phyloP scores from a whole-genome alignment of 164 flowering plant species.

The Liquidambar formosana region DNA sequence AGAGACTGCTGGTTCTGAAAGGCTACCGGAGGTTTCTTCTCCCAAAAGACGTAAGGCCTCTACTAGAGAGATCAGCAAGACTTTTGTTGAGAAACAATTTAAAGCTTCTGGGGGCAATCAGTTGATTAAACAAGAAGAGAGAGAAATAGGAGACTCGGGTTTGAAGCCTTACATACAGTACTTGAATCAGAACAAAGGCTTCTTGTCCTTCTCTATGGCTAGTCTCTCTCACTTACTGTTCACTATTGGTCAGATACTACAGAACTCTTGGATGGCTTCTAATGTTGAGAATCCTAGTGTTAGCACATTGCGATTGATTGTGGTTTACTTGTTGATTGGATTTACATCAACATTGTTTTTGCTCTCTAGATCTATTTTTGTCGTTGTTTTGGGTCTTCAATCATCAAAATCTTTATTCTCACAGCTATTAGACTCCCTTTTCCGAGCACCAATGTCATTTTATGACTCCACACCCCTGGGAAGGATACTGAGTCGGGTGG shows the following conservation, averaged over 20 bases:
- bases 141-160: constrained; percentile 38
- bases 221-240: constrained; percentile 26
- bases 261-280: constrained; percentile 51
- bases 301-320: constrained; percentile 23
- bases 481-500: constrained; percentile 50
- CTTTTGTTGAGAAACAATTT: constrained; percentile 16
- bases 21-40: constrained; percentile 24
- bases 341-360: constrained; percentile 18
- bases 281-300: constrained; percentile 35
- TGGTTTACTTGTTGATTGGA: constrained; percentile 37
- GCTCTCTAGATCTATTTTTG: constrained; percentile 28
- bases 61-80: constrained; percentile 30
- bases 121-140: constrained; percentile 45
- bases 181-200: constrained; percentile 42
- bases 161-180: constrained; percentile 39
- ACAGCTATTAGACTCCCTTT: constrained; percentile 39
- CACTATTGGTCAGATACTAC: constrained; percentile 35
- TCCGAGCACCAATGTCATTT: constrained; percentile 58
- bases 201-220: constrained; percentile 29
- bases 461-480: constrained; percentile 56
- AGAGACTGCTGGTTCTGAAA: constrained; percentile 47
- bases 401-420: constrained; percentile 42
- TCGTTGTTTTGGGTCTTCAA: constrained; percentile 32
- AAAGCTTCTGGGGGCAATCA: constrained; percentile 30
- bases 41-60: constrained; percentile 7